Base-by-base conservation (phyloP, 2,329 filamentous ascomycete genomes). In the Scedosporium apiospermum region DNA sequence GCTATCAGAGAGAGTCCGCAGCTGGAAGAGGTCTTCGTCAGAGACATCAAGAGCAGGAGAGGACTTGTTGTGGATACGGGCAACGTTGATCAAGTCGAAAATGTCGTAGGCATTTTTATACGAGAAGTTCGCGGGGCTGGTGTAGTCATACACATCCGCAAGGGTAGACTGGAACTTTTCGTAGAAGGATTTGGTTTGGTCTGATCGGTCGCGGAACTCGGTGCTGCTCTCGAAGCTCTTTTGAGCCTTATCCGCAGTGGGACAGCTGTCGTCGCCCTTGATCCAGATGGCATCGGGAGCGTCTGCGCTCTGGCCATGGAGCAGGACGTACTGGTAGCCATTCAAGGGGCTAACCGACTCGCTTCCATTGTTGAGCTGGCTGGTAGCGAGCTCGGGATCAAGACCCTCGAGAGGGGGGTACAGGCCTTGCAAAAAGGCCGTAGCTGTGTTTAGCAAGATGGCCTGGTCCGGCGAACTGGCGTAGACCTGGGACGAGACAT, bases 281-380 rank as follows among this genome's bases (percentile, higher is more conserved):
- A 74, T 73, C 72, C 73, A 74, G 58, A 74, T 72, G 10, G 70
- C 72, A 57, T 73, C 71, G 6, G 71, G 71, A 7, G 71, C 72
- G 42, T 73, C 69, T 26, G 68, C 67, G 61, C 67, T 69, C 58
- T 70, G 64, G 49, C 69, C 69, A 12, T 72, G 68, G 9, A 74
- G 65, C 2, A 70, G 63, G 16, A 74, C 72, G 30, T 74, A 74
- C 62, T 75, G 73, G 63, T 74, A 74, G 2, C 73, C 71, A 14
- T 70, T 68, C 9, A 73, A 68, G 7, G 72, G 71, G 1, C 67
- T 68, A 1, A 65, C 65, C 16, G 69, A 68, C 38, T 70, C 65
- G 21, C 65, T 70, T 1, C 71, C 71, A 30, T 74, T 73, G 65
- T 71, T 72, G 21, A 74, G 70, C 2, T 67, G 68, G 44, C 69